Percentiles rank a stretch among this genome's conserved stretches.
Conservation (phyloP, 164 flowering plant genomes). For the Stephania japonica region DNA sequence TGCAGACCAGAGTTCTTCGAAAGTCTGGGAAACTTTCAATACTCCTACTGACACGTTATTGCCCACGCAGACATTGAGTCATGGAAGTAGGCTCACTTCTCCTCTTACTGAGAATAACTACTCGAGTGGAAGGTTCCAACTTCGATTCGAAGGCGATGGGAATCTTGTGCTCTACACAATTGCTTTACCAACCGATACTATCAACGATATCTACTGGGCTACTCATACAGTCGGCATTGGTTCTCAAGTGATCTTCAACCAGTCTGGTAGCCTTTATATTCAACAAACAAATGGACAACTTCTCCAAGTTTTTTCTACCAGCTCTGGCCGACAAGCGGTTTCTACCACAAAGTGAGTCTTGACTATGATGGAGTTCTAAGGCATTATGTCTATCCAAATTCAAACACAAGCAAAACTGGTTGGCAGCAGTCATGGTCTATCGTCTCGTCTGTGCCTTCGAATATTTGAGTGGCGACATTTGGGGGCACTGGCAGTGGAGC, state of each 20-base stretch:
- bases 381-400: conserved; percentile 27
- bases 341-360: conserved; percentile 35
- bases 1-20: not conserved
- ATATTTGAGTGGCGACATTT: conserved; percentile 20
- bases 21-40: conserved; percentile 28
- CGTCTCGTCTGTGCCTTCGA: conserved; percentile 10
- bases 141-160: conserved; percentile 24
- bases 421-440: conserved; percentile 19
- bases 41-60: conserved; percentile 38
- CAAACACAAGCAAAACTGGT: not conserved
- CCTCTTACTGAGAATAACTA: conserved; percentile 20
- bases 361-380: conserved; percentile 45
- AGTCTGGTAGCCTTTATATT: conserved; percentile 30
- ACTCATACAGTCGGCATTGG: conserved; percentile 10
- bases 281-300: conserved; percentile 11
- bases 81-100: conserved; percentile 13
- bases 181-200: conserved; percentile 1
- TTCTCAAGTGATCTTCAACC: conserved; percentile 26
- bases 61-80: conserved; percentile 29
- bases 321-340: conserved; percentile 2
- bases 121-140: conserved; percentile 32
- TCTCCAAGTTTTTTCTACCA: not conserved
- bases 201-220: conserved; percentile 17
- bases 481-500: conserved; percentile 26
- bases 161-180: conserved; percentile 29